Evolutionary conservation across 331 rosid species (phyloP).

Genomic region (Erythrophleum ivorense): DNA sequence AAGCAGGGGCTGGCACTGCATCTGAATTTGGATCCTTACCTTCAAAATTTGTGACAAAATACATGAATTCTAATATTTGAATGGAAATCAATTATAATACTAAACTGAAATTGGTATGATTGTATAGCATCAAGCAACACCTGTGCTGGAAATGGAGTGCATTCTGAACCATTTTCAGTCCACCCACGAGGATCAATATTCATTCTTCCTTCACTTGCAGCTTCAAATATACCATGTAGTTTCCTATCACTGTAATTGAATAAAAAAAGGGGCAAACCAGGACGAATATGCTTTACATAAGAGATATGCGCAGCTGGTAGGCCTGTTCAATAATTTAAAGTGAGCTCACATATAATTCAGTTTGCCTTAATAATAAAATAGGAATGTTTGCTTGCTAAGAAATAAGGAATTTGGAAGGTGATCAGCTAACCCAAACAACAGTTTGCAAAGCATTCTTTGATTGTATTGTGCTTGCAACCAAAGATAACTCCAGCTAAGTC

Average conservation of each 20-base stretch:
- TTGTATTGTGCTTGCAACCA: constrained; percentile 55
- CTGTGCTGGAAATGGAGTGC: constrained; percentile 58
- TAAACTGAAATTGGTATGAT: background rate
- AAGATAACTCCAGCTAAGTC: constrained; percentile 59
- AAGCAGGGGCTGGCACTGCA: constrained; percentile 47
- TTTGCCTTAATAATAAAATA: background rate
- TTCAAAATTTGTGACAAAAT: constrained; percentile 20
- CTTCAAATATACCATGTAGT: constrained; percentile 64
- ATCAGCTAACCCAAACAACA: constrained; percentile 55
- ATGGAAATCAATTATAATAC: background rate
- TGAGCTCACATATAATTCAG: background rate
- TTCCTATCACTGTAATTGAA: constrained; percentile 60
- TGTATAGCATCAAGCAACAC: constrained; percentile 31
- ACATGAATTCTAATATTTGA: background rate
- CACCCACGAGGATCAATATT: constrained; percentile 51
- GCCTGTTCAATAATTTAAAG: constrained; percentile 47
- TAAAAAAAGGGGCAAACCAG: constrained; percentile 61
- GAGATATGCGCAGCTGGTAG: constrained; percentile 53
- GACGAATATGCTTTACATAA: constrained; percentile 46
- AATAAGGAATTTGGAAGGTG: background rate
- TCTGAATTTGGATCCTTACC: constrained; percentile 47
- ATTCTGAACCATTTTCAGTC: constrained; percentile 46
- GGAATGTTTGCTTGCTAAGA: background rate
- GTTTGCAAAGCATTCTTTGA: constrained; percentile 42
- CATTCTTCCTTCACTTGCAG: constrained; percentile 54